phyloP scores from a whole-genome alignment of 345 rosid genomes.

The Erysimum cheiranthoides region DNA sequence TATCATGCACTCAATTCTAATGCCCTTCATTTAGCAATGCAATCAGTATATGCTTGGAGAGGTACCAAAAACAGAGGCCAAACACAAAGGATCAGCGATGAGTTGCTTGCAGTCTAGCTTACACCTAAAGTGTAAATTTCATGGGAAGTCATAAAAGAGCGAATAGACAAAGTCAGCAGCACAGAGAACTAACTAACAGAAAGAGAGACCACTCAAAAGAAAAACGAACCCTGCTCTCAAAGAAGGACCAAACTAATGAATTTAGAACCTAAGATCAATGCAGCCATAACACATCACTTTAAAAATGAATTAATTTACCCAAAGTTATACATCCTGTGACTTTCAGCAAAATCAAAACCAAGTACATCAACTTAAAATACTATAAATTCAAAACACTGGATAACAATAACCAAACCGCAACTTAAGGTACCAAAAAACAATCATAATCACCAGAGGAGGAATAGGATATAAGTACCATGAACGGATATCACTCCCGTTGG shows the following conservation, averaged over 20 bases:
- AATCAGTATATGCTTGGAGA: not conserved
- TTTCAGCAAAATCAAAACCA: not conserved
- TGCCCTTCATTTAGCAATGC: not conserved
- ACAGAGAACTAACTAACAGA: not conserved
- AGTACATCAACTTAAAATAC: not conserved
- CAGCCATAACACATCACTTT: slow-evolving; percentile 1
- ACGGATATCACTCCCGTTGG: slow-evolving; percentile 99
- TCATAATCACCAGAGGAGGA: not conserved
- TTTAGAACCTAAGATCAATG: not conserved
- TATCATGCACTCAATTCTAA: not conserved
- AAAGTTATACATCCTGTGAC: not conserved
- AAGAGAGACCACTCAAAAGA: not conserved
- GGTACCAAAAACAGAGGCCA: slow-evolving; percentile 23
- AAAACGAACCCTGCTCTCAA: slow-evolving; percentile 4
- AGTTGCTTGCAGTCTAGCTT: slow-evolving; percentile 7
- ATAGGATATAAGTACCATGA: slow-evolving; percentile 64
- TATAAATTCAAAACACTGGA: not conserved
- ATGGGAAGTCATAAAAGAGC: not conserved
- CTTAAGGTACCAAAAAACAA: slow-evolving; percentile 4
- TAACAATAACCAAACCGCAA: not conserved
- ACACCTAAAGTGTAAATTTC: not conserved
- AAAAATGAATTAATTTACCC: not conserved
- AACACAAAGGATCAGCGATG: not conserved
- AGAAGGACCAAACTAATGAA: slow-evolving; percentile 16
- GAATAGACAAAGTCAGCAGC: not conserved